Conservation (phyloP, 169 alveolate genomes). For the Cryptosporidium sp. region DNA sequence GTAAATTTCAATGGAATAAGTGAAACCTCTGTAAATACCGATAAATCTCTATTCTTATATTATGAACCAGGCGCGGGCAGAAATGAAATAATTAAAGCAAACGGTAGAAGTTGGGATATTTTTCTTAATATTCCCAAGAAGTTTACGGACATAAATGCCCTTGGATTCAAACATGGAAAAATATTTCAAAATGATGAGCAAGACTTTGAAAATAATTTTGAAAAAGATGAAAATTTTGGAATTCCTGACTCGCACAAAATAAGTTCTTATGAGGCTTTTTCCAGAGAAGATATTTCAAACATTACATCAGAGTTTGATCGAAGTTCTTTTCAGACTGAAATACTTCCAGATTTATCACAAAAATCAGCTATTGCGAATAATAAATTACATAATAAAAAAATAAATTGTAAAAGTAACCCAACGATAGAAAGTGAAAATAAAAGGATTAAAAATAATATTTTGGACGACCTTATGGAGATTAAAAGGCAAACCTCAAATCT, state of each 20-base stretch:
- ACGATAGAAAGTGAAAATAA: background rate
- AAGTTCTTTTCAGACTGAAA: background rate
- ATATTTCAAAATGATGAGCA: background rate
- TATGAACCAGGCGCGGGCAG: conserved; percentile 68
- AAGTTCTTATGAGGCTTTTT: background rate
- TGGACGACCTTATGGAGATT: conserved; percentile 12
- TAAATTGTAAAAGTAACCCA: background rate
- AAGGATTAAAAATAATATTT: background rate
- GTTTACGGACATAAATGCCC: background rate
- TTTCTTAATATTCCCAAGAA: conserved; percentile 31
- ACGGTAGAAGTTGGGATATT: conserved; percentile 74
- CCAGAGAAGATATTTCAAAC: background rate
- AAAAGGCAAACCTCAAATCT: conserved; percentile 19
- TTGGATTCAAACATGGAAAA: conserved; percentile 16
- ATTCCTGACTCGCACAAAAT: background rate
- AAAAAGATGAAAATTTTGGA: background rate
- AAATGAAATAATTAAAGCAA: conserved; percentile 57
- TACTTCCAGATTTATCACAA: background rate
- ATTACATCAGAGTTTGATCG: background rate
- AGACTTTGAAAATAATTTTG: background rate
- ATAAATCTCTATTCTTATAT: conserved; percentile 31
- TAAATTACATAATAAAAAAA: background rate
- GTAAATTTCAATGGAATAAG: conserved; percentile 51
- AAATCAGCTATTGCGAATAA: background rate
- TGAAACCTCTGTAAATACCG: conserved; percentile 72